Evolutionary conservation across 2,329 filamentous ascomycete genomes (phyloP), one percentile per base, ranked within the genome.

Genomic region (Xylaria sp.): DNA sequence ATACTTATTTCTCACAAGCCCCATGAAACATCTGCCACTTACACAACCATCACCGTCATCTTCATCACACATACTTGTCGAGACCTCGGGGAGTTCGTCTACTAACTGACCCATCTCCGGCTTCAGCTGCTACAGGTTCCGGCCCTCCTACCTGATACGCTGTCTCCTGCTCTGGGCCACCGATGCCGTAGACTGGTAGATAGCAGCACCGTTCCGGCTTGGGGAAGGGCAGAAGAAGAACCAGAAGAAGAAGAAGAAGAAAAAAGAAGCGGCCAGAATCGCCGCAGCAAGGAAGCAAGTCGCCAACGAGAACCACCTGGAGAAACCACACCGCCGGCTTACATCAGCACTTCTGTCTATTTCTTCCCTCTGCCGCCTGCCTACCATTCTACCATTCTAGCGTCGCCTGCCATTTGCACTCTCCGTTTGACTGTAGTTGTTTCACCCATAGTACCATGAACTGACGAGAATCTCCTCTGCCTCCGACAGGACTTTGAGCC

Each of bases 401-500:
- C 55, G 52, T 56, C 56, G 56, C 30, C 48, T 57, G 56, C 30
- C 54, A 55, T 46, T 58, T 18, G 30, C 42, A 52, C 42, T 59
- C 61, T 50, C 46, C 51, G 46, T 60, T 57, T 58, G 18, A 60
- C 42, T 59, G 57, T 62, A 55, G 48, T 57, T 55, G 37, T 49
- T 44, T 54, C 39, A 57, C 56, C 60, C 18, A 63, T 63, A 60
- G 60, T 65, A 63, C 60, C 59, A 64, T 71, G 60, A 66, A 70
- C 72, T 75, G 63, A 74, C 69, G 59, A 64, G 65, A 70, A 61
- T 63, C 65, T 68, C 73, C 66, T 63, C 64, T 70, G 66, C 62
- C 63, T 72, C 65, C 67, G 76, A 72, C 76, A 83, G 79, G 81
- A 82, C 70, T 83, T 81, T 74, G 78, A 81, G 73, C 76, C 79